Evolutionary conservation across 2,329 filamentous ascomycete species (phyloP).

Genomic region (Colletotrichum tofieldiae): DNA sequence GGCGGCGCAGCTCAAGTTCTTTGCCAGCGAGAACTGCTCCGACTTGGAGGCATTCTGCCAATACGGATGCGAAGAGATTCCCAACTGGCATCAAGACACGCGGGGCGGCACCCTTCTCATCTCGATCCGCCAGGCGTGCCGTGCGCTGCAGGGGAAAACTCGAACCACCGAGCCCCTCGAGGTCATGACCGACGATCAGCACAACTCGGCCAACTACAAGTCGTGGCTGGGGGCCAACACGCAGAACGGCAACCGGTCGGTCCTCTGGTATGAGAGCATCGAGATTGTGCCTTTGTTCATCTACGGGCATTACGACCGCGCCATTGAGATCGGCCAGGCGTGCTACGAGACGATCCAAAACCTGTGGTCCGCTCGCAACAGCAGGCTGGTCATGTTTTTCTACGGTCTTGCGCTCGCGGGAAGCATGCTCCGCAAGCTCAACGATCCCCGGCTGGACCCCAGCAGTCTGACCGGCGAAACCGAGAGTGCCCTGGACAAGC

Average conservation of each 20-base stretch:
- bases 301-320: conserved; percentile 74
- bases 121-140: conserved; percentile 75
- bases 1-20: conserved; percentile 77
- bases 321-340: conserved; percentile 69
- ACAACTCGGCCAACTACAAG: conserved; percentile 73
- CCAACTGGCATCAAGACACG: conserved; percentile 79
- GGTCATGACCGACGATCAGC: conserved; percentile 79
- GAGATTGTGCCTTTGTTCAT: conserved; percentile 75
- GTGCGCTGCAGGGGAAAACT: conserved; percentile 84
- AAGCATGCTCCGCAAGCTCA: conserved; percentile 64
- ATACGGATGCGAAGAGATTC: conserved; percentile 81
- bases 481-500: conserved; percentile 65
- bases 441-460: conserved; percentile 62
- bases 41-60: conserved; percentile 81
- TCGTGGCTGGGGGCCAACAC: conserved; percentile 69
- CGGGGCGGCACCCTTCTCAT: conserved; percentile 80
- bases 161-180: conserved; percentile 62
- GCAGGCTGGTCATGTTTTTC: conserved; percentile 71
- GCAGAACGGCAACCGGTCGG: conserved; percentile 74
- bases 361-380: conserved; percentile 74
- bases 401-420: conserved; percentile 72
- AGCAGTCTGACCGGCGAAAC: conserved; percentile 61
- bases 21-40: conserved; percentile 76
- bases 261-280: conserved; percentile 78
- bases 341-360: conserved; percentile 64